These are phyloP conservation scores for Styphnolobium japonicum DNA, from an alignment of 306 rosid genomes.

Conservation along the genomic window DNA sequence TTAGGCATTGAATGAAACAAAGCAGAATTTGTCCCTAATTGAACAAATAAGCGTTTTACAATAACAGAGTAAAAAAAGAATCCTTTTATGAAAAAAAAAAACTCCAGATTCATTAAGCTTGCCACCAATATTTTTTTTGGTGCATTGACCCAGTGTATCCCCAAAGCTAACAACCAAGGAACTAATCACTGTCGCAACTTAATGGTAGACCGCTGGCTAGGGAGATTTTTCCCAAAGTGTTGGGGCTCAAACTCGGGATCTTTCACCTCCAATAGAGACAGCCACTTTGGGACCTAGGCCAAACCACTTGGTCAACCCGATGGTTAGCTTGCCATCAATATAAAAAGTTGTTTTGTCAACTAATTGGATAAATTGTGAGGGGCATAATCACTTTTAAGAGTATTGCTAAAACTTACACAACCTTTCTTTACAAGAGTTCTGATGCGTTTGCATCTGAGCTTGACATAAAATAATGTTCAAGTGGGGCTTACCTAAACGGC, in stretches of 20 bases:
- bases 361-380: not conserved
- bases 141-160: no score
- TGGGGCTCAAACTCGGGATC: no score
- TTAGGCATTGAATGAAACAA: conserved; percentile 15
- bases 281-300: no score
- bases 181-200: no score
- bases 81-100: not conserved
- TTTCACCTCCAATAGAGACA: no score
- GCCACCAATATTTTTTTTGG: no score
- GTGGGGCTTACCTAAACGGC: not conserved
- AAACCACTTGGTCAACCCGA: no score
- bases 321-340: not conserved
- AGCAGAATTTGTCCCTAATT: not conserved
- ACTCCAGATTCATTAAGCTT: not conserved
- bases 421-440: not conserved
- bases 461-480: not conserved
- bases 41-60: not conserved
- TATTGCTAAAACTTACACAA: not conserved
- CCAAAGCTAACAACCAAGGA: no score
- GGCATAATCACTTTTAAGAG: not conserved
- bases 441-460: not conserved
- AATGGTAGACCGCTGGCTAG: no score
- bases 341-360: not conserved
- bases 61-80: not conserved
- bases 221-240: no score